phyloP scores from a whole-genome alignment of 805 yeast species.

The Debaryomyces castellii region DNA sequence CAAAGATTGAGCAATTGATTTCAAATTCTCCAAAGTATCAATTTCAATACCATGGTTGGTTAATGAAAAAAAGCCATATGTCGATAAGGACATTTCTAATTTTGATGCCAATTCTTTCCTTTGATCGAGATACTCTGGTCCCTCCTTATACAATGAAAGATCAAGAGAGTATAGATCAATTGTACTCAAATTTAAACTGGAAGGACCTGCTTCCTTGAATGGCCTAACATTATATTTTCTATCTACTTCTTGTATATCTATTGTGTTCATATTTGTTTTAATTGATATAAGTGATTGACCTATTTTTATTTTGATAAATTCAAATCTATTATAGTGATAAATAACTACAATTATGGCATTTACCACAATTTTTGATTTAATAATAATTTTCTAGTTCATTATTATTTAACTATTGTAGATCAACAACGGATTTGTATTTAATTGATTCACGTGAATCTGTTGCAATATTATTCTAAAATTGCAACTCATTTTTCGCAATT shows the following conservation, averaged over 20 bases:
- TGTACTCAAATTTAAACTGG: slow-evolving; percentile 14
- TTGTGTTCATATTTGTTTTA: too few relatives aligned
- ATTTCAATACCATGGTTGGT: slow-evolving; percentile 40
- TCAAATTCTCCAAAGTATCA: slow-evolving; percentile 31
- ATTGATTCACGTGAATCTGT: too few relatives aligned
- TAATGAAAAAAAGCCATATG: slow-evolving; percentile 45
- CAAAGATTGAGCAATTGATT: slow-evolving; percentile 41
- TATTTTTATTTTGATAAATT: too few relatives aligned
- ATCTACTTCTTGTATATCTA: slow-evolving; percentile 16
- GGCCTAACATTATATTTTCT: slow-evolving; percentile 23
- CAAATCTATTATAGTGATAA: too few relatives aligned
- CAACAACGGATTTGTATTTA: too few relatives aligned
- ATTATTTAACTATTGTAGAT: too few relatives aligned
- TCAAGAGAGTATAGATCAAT: slow-evolving; percentile 37
- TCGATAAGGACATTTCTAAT: slow-evolving; percentile 39
- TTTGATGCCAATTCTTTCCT: slow-evolving; percentile 33
- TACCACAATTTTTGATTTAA: too few relatives aligned
- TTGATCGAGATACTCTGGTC: slow-evolving; percentile 27
- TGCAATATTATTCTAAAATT: too few relatives aligned
- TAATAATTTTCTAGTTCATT: too few relatives aligned
- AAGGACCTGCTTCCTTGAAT: slow-evolving; percentile 24
- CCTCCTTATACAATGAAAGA: slow-evolving; percentile 33
- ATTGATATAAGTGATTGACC: too few relatives aligned
- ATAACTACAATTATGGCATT: too few relatives aligned
- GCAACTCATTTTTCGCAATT: too few relatives aligned